Base-by-base conservation (phyloP, 2,329 filamentous ascomycete species). In the Botrytis elliptica region DNA sequence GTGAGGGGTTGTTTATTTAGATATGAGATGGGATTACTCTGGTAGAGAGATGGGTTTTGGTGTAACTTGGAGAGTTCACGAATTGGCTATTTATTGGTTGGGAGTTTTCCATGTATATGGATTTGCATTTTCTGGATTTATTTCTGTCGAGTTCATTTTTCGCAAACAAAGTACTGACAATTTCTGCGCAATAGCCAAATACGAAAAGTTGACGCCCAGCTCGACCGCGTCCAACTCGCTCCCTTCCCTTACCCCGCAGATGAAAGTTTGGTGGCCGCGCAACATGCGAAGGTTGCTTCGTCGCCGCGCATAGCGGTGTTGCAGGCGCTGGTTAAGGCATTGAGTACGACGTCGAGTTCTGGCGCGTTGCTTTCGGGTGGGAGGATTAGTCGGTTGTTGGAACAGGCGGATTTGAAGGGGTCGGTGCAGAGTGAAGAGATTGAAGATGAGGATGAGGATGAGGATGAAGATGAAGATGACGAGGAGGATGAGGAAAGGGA, bases 261-360 rank as follows among this genome's bases (percentile, higher is more conserved):
- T 72, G 83, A 85, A 69, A 82, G 76, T 42, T 82, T 78, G 72
- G 75, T 76, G n/a, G 75, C 76, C 12, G 71, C 76, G 22, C 75
- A 77, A 52, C 78, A 64, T 55, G 75, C 74, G 18, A 75, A 75
- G 78, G 68, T 80, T 76, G 83, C 86, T 75, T 76, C 78, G 74
- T 87, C 86, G 33, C 85, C 87, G 40, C 84, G 89, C 70, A 83
- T 91, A 77, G 83, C 88, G 81, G 86, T 90, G 71, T 84, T 97
- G 57, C 87, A 94, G 77, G 85, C 84, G 73, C 88, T 94, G 72
- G 88, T 93, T 79, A 91, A 91, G 81, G 85, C 89, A 4, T 83
- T 97, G 22, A 95, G 93, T 33, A 89, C 91, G 6, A 89, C 89
- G 3, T 89, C 91, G 0, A 88, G 89, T 4, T 89, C 90, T 8